Evolutionary conservation across 2,329 filamentous ascomycete genomes (phyloP).

Genomic region (Cyclaneusma minus): DNA sequence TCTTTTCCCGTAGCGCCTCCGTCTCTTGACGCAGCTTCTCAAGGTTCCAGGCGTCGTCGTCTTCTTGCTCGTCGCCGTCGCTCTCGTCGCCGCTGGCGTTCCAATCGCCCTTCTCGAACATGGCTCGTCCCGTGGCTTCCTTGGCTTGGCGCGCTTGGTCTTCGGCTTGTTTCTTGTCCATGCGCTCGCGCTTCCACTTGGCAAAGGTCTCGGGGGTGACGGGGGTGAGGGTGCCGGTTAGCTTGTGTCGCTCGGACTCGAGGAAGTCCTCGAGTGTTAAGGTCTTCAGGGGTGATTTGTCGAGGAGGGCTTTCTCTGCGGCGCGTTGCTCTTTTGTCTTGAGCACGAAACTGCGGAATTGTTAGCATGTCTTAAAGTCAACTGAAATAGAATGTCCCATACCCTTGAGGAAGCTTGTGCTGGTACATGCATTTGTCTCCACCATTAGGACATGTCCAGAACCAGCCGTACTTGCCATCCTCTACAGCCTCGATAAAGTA

Average conservation of each 20-base stretch:
- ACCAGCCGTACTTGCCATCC: slow-evolving; percentile 98
- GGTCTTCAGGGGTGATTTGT: slow-evolving; percentile 89
- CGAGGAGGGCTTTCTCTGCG: slow-evolving; percentile 86
- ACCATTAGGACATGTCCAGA: slow-evolving; percentile 94
- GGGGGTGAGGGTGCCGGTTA: slow-evolving; percentile 80
- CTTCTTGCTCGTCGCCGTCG: slow-evolving; percentile 32
- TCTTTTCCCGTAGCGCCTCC: slow-evolving; percentile 54
- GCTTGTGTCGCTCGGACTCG: slow-evolving; percentile 89
- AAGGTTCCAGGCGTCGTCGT: slow-evolving; percentile 55
- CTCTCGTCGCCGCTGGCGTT: slow-evolving; percentile 43
- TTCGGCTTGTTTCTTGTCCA: slow-evolving; percentile 93
- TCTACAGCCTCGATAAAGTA: slow-evolving; percentile 95
- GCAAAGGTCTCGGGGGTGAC: slow-evolving; percentile 87
- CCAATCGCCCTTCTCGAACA: slow-evolving; percentile 98
- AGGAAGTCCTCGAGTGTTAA: slow-evolving; percentile 95
- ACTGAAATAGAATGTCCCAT: slow-evolving; percentile 24
- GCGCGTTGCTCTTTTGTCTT: slow-evolving; percentile 97
- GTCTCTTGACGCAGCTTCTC: slow-evolving; percentile 75
- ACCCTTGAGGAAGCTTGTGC: slow-evolving; percentile 89
- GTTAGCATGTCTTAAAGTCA: slow-evolving; percentile 12
- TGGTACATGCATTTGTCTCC: slow-evolving; percentile 98
- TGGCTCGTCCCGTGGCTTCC: slow-evolving; percentile 83
- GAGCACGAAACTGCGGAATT: slow-evolving; percentile 58
- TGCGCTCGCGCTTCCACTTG: slow-evolving; percentile 89
- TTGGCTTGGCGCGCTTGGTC: slow-evolving; percentile 80